Base-by-base conservation (phyloP, 805 yeast genomes). In the Wickerhamomyces strasburgensis region DNA sequence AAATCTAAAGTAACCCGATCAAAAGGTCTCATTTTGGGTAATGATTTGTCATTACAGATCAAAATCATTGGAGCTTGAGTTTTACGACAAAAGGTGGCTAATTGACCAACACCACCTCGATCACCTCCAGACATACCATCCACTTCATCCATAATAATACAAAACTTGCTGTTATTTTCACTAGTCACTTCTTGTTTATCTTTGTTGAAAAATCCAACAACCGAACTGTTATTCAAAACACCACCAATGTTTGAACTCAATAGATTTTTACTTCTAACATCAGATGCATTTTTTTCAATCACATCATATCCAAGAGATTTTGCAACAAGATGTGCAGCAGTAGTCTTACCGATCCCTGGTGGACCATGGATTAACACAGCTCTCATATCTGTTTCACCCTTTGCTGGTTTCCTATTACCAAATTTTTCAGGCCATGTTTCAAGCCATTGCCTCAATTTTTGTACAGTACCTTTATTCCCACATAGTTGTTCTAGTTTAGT, bases 51-150 rank as follows among this genome's bases (percentile, higher is more conserved):
- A 62, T 93, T 93, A 65, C 98, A 90, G 44, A 93, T 89, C 37
- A 90, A 69, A 41, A 93, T 88, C 65, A 93, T 73, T 13, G 99
- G 98, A 49, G 90, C 85, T 30, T 78, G 72, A 0, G 98, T 88
- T 34, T 78, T 80, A 29, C 82, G 72, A 56, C 97, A 89, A 49
- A 86, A 82, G 28, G 82, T 79, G 0, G 97, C 87, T 60, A 93
- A 70, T 42, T 88, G 94, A 17, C 96, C 97, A 19, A 93, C 96
- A 45, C 99, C 99, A 43, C 99, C 99, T 51, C 93, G 81, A 61
- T 93, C 99, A 46, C 99, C 99, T 55, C 94, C 88, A 28, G 96
- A 86, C 98, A 93, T 93, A 49, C 99, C 99, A 60, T 93, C 99
- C 21, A 93, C 98, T 65, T 93, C 99, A 63, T 93, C 99, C 98